Percentiles rank a stretch among this genome's conserved stretches.
phyloP scores from a whole-genome alignment of 257 asterid species.

The Primulina tabacum region DNA sequence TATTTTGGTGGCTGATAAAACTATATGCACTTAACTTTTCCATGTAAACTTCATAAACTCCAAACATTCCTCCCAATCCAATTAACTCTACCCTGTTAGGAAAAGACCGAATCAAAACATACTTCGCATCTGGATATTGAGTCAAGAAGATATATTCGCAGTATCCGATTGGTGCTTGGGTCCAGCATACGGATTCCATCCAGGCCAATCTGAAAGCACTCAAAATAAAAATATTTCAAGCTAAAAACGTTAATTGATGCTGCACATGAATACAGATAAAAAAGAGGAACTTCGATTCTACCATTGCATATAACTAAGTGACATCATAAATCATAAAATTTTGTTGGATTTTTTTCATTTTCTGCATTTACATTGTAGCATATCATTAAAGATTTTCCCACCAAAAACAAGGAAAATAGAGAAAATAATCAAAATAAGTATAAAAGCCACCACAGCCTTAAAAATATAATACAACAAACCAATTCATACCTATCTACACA shows the following conservation, averaged over 20 bases:
- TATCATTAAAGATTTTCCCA: not conserved
- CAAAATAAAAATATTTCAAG: conserved; percentile 13
- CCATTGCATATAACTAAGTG: conserved; percentile 5
- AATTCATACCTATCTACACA: not conserved
- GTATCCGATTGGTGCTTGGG: conserved; percentile 63
- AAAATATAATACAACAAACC: not conserved
- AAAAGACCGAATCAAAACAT: conserved; percentile 28
- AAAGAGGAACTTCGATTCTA: conserved; percentile 3
- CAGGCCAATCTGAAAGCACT: conserved; percentile 66
- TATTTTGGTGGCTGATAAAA: not conserved
- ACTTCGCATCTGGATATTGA: conserved; percentile 78
- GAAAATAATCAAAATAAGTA: not conserved
- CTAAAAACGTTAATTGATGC: conserved; percentile 22
- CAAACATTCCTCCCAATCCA: too few species aligned
- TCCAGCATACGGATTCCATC: conserved; percentile 99
- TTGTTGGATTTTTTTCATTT: not conserved
- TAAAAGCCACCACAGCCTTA: not conserved
- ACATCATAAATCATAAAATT: not conserved
- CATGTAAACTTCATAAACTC: conserved; percentile 12
- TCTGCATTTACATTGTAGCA: not conserved
- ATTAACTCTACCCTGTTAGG: conserved; percentile 5
- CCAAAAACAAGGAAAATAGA: conserved; percentile 6
- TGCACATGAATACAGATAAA: conserved; percentile 16
- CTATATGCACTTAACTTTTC: not conserved
- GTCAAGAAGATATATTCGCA: conserved; percentile 89